Conservation (phyloP, 1,139 yeast species). For the Hansenula lynferdii region DNA sequence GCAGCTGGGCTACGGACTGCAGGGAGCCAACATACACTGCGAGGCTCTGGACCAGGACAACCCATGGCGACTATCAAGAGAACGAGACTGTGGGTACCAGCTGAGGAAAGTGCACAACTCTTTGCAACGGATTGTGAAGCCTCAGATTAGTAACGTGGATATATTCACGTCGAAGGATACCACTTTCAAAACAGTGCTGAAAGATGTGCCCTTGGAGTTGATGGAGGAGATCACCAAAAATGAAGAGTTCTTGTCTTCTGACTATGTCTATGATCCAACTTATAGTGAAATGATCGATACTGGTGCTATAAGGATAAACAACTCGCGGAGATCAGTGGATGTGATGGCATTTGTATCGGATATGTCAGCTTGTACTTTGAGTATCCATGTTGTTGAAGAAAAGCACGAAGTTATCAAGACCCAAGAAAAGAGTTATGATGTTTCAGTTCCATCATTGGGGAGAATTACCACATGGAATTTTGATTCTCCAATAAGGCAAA, state of each 20-base stretch:
- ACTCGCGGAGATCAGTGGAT: not conserved
- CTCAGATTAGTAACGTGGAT: slow-evolving; percentile 3
- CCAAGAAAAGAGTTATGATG: slow-evolving; percentile 4
- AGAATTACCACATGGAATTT: slow-evolving; percentile 26
- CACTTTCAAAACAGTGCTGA: not conserved
- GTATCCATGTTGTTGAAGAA: slow-evolving; percentile 17
- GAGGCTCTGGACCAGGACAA: slow-evolving; percentile 12
- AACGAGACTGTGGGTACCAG: slow-evolving; percentile 19
- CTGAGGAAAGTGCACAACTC: slow-evolving; percentile 22
- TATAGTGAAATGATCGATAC: slow-evolving; percentile 22
- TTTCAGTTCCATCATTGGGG: slow-evolving; percentile 16
- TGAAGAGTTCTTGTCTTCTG: slow-evolving; percentile 26
- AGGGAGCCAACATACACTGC: slow-evolving; percentile 26
- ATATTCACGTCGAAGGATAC: not conserved
- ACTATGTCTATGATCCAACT: slow-evolving; percentile 36
- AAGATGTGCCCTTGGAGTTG: slow-evolving; percentile 25
- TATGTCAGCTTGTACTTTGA: slow-evolving; percentile 27
- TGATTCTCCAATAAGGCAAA: slow-evolving; percentile 37
- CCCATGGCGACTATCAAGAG: slow-evolving; percentile 28
- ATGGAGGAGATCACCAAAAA: slow-evolving; percentile 25
- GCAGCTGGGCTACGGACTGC: slow-evolving; percentile 36
- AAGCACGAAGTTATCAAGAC: slow-evolving; percentile 15
- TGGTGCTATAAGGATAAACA: slow-evolving; percentile 3
- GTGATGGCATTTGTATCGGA: slow-evolving; percentile 34
- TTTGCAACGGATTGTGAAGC: slow-evolving; percentile 8